Evolutionary conservation across 352 stramenopile genomes (phyloP).

Genomic region (Phytopythium cucurbitacearum): DNA sequence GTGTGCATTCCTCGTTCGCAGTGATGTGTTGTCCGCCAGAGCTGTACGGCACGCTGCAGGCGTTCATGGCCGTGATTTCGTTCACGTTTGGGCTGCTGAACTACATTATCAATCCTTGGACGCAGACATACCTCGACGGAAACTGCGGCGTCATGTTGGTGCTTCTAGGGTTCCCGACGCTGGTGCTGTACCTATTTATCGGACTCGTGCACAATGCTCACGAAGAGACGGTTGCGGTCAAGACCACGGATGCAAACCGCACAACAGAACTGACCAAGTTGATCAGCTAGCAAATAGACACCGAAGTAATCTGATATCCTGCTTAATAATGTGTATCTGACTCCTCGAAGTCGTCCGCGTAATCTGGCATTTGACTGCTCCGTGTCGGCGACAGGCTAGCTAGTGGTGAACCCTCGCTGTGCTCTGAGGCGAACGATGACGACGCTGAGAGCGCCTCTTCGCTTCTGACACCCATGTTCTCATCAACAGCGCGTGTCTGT

Average conservation of each 20-base stretch:
- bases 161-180: conserved; percentile 45
- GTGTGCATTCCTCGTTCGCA: conserved; percentile 11
- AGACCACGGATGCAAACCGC: conserved; percentile 9
- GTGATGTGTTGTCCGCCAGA: conserved; percentile 80
- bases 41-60: conserved; percentile 74
- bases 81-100: conserved; percentile 71
- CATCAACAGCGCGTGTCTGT: not conserved
- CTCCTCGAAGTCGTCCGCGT: too few relatives aligned
- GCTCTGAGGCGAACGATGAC: too few relatives aligned
- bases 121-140: conserved; percentile 59
- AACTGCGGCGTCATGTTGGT: conserved; percentile 60
- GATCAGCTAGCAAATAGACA: conserved; percentile 6
- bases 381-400: too few relatives aligned
- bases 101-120: conserved; percentile 73
- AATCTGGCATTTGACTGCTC: too few relatives aligned
- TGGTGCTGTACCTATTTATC: conserved; percentile 64
- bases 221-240: conserved; percentile 45
- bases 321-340: too few relatives aligned
- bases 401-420: too few relatives aligned
- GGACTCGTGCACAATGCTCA: conserved; percentile 55
- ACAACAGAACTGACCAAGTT: conserved; percentile 28
- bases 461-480: not conserved
- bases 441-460: too few relatives aligned
- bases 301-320: too few relatives aligned
- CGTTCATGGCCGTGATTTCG: conserved; percentile 64